A percentile compares a stretch with the other conserved stretches of the same genome.
Conservation (phyloP, 2,329 filamentous ascomycete species). For the Diaporthe capsici region DNA sequence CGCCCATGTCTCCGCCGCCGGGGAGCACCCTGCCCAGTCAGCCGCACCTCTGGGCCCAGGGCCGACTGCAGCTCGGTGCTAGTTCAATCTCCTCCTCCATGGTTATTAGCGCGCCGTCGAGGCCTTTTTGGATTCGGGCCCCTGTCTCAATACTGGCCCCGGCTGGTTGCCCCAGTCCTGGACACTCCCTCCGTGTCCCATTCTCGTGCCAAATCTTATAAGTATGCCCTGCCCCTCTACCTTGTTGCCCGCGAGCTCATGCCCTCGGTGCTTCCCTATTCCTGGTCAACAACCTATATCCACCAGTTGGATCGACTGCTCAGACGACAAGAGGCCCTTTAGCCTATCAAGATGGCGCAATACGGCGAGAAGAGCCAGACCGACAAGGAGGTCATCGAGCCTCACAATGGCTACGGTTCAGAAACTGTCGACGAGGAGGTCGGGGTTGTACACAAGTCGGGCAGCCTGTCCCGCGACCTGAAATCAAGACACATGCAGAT, state of each 20-base stretch:
- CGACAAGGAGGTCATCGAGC: conserved; percentile 44
- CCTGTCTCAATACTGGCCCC: conserved; percentile 26
- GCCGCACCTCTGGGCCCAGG: conserved; percentile 27
- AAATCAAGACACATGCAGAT: conserved; percentile 60
- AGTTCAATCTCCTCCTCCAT: conserved; percentile 19
- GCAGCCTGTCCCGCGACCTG: conserved; percentile 54
- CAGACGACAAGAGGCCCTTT: conserved; percentile 11
- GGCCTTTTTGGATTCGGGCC: conserved; percentile 32
- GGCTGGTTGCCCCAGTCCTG: conserved; percentile 19
- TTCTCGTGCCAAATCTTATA: conserved; percentile 30
- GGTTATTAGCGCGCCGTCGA: conserved; percentile 30
- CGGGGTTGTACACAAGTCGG: conserved; percentile 52
- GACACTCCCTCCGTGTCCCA: conserved; percentile 13
- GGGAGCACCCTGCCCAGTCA: conserved; percentile 9
- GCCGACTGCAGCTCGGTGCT: conserved; percentile 17
- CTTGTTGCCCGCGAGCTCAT: background rate
- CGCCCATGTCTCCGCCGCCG: conserved; percentile 16
- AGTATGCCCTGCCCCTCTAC: conserved; percentile 11
- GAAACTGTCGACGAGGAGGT: conserved; percentile 53
- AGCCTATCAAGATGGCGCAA: conserved; percentile 46
- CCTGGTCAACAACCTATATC: background rate
- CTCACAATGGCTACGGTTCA: conserved; percentile 41
- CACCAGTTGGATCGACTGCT: background rate
- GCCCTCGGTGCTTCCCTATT: background rate
- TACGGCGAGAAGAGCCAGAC: conserved; percentile 44